phyloP scores from a whole-genome alignment of 345 rosid genomes.

The Eucalyptus leucophloia region DNA sequence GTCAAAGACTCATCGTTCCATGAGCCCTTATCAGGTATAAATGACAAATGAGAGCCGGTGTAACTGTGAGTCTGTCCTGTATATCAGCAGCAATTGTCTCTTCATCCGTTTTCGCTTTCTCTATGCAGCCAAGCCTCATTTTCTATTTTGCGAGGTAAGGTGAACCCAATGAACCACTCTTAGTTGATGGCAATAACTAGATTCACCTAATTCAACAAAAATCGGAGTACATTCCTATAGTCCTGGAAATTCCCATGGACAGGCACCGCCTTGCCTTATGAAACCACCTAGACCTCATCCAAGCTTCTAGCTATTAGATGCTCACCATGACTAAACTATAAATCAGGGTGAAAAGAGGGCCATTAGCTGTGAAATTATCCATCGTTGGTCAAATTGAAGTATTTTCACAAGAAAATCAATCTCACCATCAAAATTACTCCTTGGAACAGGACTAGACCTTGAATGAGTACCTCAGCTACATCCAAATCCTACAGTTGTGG shows the following conservation, averaged over 20 bases:
- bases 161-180: not conserved
- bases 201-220: not conserved
- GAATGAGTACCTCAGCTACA: too few species aligned
- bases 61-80: not conserved
- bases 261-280: not conserved
- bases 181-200: not conserved
- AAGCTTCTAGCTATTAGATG: not conserved
- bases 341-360: too few species aligned
- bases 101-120: not conserved
- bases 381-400: too few species aligned
- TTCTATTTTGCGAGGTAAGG: not conserved
- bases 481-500: too few species aligned
- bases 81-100: not conserved
- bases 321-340: not conserved
- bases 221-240: not conserved
- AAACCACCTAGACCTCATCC: not conserved
- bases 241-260: not conserved
- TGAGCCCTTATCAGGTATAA: not conserved
- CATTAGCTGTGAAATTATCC: too few species aligned
- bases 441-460: too few species aligned
- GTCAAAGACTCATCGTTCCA: not conserved
- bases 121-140: not conserved
- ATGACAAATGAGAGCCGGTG: not conserved
- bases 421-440: too few species aligned
- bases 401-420: too few species aligned